phyloP scores from a whole-genome alignment of 768 basidiomycete species.

The Psilocybe sp. region DNA sequence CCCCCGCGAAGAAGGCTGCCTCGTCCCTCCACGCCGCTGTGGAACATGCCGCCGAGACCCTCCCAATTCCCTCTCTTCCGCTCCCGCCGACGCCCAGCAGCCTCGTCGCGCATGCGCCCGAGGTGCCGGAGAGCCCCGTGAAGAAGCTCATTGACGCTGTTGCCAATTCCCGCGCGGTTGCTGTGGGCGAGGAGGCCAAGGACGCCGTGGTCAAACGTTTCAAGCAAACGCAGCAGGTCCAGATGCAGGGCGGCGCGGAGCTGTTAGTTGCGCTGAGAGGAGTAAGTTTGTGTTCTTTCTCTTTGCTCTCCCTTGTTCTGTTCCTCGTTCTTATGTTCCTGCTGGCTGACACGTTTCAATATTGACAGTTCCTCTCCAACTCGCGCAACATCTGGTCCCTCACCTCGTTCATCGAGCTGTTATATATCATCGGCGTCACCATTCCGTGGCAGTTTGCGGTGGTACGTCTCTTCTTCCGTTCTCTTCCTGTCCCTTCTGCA shows the following conservation, averaged over 20 bases:
- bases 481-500: background rate
- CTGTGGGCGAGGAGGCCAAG: conserved; percentile 18
- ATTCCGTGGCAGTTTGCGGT: conserved; percentile 50
- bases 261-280: conserved; percentile 31
- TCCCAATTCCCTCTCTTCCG: no score
- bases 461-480: conserved; percentile 28
- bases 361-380: conserved; percentile 58
- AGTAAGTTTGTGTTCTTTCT: conserved; percentile 33
- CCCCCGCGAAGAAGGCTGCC: conserved; percentile 24
- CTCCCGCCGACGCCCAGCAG: conserved; percentile 30
- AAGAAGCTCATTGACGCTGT: conserved; percentile 37
- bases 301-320: background rate
- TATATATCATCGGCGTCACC: conserved; percentile 48
- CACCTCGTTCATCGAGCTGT: conserved; percentile 50
- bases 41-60: no score
- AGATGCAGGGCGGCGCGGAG: conserved; percentile 31
- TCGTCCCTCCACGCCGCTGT: conserved; percentile 10
- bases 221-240: conserved; percentile 28
- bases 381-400: conserved; percentile 59
- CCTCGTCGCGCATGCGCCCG: conserved; percentile 29
- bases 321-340: conserved; percentile 5
- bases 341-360: background rate
- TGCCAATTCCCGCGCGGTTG: conserved; percentile 14
- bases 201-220: conserved; percentile 27
- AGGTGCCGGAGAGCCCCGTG: conserved; percentile 32